Evolutionary conservation across 108 stramenopile species (phyloP).

Genomic region (Fistulifera solaris): DNA sequence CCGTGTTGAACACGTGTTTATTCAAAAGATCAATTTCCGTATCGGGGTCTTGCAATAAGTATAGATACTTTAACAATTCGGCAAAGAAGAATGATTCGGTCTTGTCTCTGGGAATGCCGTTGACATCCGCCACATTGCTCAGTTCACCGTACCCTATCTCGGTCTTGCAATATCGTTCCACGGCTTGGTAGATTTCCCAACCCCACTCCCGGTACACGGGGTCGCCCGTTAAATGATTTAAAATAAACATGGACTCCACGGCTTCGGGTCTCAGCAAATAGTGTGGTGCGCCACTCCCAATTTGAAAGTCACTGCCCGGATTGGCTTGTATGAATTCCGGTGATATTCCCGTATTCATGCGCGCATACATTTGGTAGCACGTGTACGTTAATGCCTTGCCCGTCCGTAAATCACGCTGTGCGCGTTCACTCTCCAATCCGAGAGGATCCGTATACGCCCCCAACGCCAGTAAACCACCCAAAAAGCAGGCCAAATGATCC

Average conservation of each 20-base stretch:
- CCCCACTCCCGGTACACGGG: conserved; percentile 96
- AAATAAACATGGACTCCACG: conserved; percentile 65
- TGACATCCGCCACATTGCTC: conserved; percentile 46
- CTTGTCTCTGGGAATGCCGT: conserved; percentile 43
- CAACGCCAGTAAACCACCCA: conserved; percentile 87
- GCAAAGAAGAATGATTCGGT: conserved; percentile 97
- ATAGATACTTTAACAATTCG: conserved; percentile 94
- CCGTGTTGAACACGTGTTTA: conserved; percentile 95
- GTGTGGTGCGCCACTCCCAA: conserved; percentile 47
- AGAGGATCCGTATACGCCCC: conserved; percentile 83
- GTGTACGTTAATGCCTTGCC: conserved; percentile 86
- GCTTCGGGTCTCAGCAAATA: conserved; percentile 91
- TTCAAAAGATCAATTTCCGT: conserved; percentile 72
- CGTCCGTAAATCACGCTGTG: conserved; percentile 74
- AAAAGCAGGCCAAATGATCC: conserved; percentile 93
- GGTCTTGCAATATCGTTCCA: conserved; percentile 83
- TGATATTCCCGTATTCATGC: conserved; percentile 79
- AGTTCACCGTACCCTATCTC: conserved; percentile 68
- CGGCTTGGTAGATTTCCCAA: conserved; percentile 91
- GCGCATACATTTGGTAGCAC: conserved; percentile 90
- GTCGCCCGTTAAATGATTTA: conserved; percentile 81
- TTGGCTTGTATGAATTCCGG: conserved; percentile 73
- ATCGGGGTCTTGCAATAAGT: conserved; percentile 90
- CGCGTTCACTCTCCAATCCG: conserved; percentile 48
- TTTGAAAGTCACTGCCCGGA: conserved; percentile 53